Base-by-base conservation (phyloP, 495 filamentous ascomycete genomes). In the Neurospora pannonica region DNA sequence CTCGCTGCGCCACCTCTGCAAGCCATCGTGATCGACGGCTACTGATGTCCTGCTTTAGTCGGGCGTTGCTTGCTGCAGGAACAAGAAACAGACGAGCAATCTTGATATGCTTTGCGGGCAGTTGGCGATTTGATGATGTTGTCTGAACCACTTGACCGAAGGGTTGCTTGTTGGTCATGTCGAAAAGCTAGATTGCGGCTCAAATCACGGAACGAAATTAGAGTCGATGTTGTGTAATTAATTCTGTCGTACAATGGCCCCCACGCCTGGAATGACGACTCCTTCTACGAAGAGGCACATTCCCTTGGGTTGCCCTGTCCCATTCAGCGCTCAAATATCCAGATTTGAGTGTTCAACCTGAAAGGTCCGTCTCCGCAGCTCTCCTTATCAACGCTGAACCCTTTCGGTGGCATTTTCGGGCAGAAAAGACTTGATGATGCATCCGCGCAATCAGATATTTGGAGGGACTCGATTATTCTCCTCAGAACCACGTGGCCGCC, bases 31-130 rank as follows among this genome's bases (percentile, higher is more conserved):
- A 67, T 67, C 28, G 54, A 67, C 54, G 54, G 28, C 28, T 67
- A 67, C 54, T 19, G 15, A 67, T 67, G 15, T 67, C 28, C 54
- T 34, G 54, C 54, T 62, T 62, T 31, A 34, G 54, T 62, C 28
- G 54, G 72, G 40, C 74, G 60, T 72, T 67, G 69, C 60, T 69
- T 73, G 36, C 77, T 75, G 74, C 76, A 79, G 74, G 76, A 77
- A 75, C 75, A 46, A 67, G 74, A 79, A 28, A 76, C 70, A 75
- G 43, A 31, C 3, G 54, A 67, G 54, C 28, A 60, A 60, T 60
- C 48, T 28, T 7, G 24, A 28, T 60, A 60, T 28, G 24, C 4
- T 60, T 60, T 28, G 48, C 48, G 24, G 48, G 48, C 10, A 60
- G 48, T 60, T 60, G 48, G 21, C 48, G 48, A 60, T 60, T 60